Evolutionary conservation across 176 grass and related monocot species (phyloP).

Genomic region (Sorghum bicolor): Sorghum_bicolor_NCBIv3 NC_012870.2:58843501-58844000

Average conservation of each 20-base stretch:
- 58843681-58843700: constrained; percentile 34
- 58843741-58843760: constrained; percentile 12
- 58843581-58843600: constrained; percentile 24
- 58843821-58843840: background rate
- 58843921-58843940: background rate
- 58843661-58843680: constrained; percentile 27
- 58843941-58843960: constrained; percentile 8
- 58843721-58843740: constrained; percentile 29
- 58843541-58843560: constrained; percentile 35
- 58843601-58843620: constrained; percentile 39
- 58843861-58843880: constrained; percentile 9
- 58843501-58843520: constrained; percentile 40
- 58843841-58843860: constrained; percentile 18
- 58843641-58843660: constrained; percentile 40
- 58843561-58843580: constrained; percentile 36
- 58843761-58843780: constrained; percentile 25
- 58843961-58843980: background rate
- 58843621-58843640: constrained; percentile 30
- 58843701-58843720: constrained; percentile 18
- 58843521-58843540: constrained; percentile 49
- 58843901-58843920: background rate
- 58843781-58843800: background rate
- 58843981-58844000: background rate
- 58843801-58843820: background rate
- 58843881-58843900: background rate